A percentile compares a stretch with the other conserved stretches of the same genome.
These are phyloP conservation scores for Acacia pycnantha DNA, from an alignment of 331 rosid species.

Conservation along the genomic window DNA sequence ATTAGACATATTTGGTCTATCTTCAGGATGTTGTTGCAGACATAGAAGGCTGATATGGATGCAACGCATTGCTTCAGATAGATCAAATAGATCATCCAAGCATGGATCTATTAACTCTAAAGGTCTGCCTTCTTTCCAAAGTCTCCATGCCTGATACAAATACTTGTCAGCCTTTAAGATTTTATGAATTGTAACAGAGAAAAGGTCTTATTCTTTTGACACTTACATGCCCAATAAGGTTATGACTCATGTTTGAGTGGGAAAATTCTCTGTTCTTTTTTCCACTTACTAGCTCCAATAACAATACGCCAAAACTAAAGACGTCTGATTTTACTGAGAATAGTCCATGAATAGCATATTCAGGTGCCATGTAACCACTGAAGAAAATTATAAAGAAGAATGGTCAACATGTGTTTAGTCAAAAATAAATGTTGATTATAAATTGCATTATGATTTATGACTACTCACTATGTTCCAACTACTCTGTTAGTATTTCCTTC, in stretches of 20 bases:
- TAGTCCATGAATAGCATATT: constrained; percentile 34
- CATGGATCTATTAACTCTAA: constrained; percentile 35
- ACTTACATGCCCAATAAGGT: constrained; percentile 37
- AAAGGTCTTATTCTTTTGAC: neutral
- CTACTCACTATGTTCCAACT: constrained; percentile 40
- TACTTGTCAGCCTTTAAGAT: neutral
- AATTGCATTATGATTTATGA: neutral
- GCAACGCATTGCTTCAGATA: constrained; percentile 35
- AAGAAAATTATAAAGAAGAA: neutral
- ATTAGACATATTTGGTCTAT: constrained; percentile 34
- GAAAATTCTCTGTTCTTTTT: constrained; percentile 36
- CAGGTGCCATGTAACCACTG: constrained; percentile 41
- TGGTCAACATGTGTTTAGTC: neutral
- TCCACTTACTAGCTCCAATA: constrained; percentile 35
- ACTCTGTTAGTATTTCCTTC: constrained; percentile 37
- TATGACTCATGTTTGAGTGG: constrained; percentile 10
- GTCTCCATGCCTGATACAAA: constrained; percentile 32
- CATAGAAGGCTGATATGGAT: constrained; percentile 37
- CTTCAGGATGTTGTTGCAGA: constrained; percentile 36
- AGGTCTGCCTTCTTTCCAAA: constrained; percentile 32
- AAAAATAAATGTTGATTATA: neutral
- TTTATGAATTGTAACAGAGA: neutral
- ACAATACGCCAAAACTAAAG: constrained; percentile 35
- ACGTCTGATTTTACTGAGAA: constrained; percentile 38
- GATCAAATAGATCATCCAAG: constrained; percentile 19